Evolutionary conservation across 805 yeast species (phyloP), one percentile per base, ranked within the genome.

Genomic region (Suhomyces emberorum): DNA sequence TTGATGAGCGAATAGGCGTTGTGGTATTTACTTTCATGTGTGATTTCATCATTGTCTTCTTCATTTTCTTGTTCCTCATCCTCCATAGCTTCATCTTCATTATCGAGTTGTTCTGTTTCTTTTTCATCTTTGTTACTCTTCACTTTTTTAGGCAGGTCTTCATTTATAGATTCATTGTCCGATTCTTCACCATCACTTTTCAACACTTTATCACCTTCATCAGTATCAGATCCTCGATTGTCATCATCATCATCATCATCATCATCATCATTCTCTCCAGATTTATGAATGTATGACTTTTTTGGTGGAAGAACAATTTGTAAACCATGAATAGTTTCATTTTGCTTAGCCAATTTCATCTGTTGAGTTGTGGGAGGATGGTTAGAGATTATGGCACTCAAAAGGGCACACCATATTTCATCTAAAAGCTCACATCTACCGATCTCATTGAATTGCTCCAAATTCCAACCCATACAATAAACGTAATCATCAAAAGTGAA

Each of bases 401-500:
- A 56, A 10, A 81, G 59, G 3, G 82, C 72, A 56, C 89, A 80
- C 63, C 81, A 83, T 4, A 86, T 70, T 55, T 82, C 91, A 46
- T 78, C 75, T 21, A 85, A 52, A 23, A 83, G 53, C 8, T 61
- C 67, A 47, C 84, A 77, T 25, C 76, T 57, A 2, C 70, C 68
- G 4, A 60, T 58, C 2, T 61, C 58, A 24, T 67, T 65, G 34
- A 49, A 57, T 42, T 69, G 72, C 7, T 57, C 55, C 27, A 36
- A 45, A 19, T 64, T 63, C 74, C 80, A 65, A 25, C 65, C 62
- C 61, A 82, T 54, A 8, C 77, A 80, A 37, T 76, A 75, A 6
- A 82, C 53, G 49, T 76, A 84, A 46, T 83, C 95, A 59, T 87
- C 96, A 61, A 83, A 85, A 0, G 91, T 81, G 48, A 85, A 81